Evolutionary conservation across 768 basidiomycete genomes (phyloP).

Genomic region (Coprinopsis cinerea): DNA sequence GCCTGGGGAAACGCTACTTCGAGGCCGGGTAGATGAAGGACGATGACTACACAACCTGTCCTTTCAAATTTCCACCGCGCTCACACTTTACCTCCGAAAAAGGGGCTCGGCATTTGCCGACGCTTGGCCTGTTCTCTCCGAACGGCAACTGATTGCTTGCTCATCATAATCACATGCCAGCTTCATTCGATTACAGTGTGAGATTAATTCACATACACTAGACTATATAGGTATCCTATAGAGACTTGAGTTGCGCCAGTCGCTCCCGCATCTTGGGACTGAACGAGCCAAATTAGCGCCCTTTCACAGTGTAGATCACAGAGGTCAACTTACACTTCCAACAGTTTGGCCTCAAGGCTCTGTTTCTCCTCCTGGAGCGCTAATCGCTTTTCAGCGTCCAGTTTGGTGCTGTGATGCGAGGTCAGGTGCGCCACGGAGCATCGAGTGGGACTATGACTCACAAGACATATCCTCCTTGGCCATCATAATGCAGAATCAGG

Average conservation of each 20-base stretch:
- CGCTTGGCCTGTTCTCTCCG: not conserved
- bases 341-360: constrained; percentile 72
- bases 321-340: constrained; percentile 66
- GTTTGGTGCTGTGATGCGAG: constrained; percentile 54
- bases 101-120: constrained; percentile 1
- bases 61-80: not conserved
- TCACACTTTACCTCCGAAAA: not conserved
- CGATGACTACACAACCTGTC: not conserved
- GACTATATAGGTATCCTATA: constrained; percentile 12
- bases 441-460: constrained; percentile 32
- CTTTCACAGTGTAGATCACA: not conserved
- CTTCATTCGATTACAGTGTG: not conserved
- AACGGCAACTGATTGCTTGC: not conserved
- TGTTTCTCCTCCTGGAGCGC: constrained; percentile 95
- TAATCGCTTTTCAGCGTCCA: constrained; percentile 86
- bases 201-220: not conserved
- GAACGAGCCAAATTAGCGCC: constrained; percentile 8
- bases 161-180: not conserved
- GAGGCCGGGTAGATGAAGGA: not conserved
- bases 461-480: constrained; percentile 95
- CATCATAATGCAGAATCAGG: constrained; percentile 87
- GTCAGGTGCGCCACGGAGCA: not conserved
- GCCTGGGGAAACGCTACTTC: not conserved
- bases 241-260: constrained; percentile 55
- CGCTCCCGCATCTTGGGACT: constrained; percentile 81